These are phyloP conservation scores for Salvia splendens DNA, from an alignment of 257 asterid genomes.

Conservation along the genomic window DNA sequence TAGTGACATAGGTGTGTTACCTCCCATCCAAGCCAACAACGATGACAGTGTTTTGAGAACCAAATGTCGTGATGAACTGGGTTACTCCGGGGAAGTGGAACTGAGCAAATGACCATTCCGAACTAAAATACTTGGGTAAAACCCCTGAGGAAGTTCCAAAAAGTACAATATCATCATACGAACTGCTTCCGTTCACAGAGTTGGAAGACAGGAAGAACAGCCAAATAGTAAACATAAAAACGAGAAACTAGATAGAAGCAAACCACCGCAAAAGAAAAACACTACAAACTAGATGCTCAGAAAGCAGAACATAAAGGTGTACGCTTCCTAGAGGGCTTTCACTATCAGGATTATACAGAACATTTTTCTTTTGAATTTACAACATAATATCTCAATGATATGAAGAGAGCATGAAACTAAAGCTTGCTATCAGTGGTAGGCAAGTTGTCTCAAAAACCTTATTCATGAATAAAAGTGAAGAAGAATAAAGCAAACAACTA, in stretches of 20 bases:
- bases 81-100: slow-evolving; percentile 74
- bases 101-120: slow-evolving; percentile 98
- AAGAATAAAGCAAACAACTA: slow-evolving; percentile 12
- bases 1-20: slow-evolving; percentile 38
- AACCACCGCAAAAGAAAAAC: not conserved
- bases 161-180: not conserved
- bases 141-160: slow-evolving; percentile 56
- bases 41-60: slow-evolving; percentile 67
- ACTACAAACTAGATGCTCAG: not conserved
- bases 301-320: slow-evolving; percentile 12
- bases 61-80: slow-evolving; percentile 72
- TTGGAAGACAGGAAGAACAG: not conserved
- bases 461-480: not conserved
- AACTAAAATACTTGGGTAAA: slow-evolving; percentile 90
- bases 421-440: slow-evolving; percentile 17
- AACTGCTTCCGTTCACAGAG: not conserved
- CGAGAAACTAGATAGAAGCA: slow-evolving; percentile 4
- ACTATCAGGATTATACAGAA: not conserved
- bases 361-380: not conserved
- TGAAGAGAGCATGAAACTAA: not conserved
- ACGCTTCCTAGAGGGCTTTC: not conserved
- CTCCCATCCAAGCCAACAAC: slow-evolving; percentile 84
- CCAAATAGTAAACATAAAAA: not conserved
- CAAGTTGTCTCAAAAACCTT: slow-evolving; percentile 1
- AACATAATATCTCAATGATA: slow-evolving; percentile 1